A percentile compares a stretch with the other conserved stretches of the same genome.
phyloP scores from a whole-genome alignment of 257 asterid genomes.

The Agastache rugosa region DNA sequence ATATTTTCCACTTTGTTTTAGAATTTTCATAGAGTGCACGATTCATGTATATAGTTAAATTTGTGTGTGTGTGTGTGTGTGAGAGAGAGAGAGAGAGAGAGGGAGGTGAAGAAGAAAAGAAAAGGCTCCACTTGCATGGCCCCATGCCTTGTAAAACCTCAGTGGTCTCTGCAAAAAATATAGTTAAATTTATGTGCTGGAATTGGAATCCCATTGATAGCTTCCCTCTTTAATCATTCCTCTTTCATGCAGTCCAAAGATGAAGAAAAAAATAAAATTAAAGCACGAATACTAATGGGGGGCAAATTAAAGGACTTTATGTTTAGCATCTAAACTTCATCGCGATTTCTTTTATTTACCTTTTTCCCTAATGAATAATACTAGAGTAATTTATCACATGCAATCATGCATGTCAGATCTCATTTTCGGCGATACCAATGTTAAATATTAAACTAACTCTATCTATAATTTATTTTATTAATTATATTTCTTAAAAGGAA shows the following conservation, averaged over 20 bases:
- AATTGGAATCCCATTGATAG: conserved; percentile 56
- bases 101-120: background rate
- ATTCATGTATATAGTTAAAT: no score
- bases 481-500: conserved; percentile 12
- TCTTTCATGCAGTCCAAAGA: conserved; percentile 37
- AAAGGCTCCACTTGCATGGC: conserved; percentile 37
- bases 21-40: no score
- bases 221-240: conserved; percentile 61
- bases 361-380: conserved; percentile 40
- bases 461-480: background rate
- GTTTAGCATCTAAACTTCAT: conserved; percentile 50
- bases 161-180: conserved; percentile 43
- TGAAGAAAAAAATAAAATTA: background rate
- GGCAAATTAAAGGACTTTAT: conserved; percentile 23
- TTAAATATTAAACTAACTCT: conserved; percentile 41
- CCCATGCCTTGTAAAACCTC: conserved; percentile 29
- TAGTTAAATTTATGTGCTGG: conserved; percentile 41
- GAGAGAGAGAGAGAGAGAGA: background rate
- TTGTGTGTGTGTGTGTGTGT: no score
- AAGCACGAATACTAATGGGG: conserved; percentile 33
- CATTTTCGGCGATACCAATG: conserved; percentile 67
- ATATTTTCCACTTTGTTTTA: no score
- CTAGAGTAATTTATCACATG: conserved; percentile 39
- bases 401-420: conserved; percentile 42
- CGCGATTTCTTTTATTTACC: conserved; percentile 45